Conservation (phyloP, 768 basidiomycete genomes). For the Galerina sulciceps region DNA sequence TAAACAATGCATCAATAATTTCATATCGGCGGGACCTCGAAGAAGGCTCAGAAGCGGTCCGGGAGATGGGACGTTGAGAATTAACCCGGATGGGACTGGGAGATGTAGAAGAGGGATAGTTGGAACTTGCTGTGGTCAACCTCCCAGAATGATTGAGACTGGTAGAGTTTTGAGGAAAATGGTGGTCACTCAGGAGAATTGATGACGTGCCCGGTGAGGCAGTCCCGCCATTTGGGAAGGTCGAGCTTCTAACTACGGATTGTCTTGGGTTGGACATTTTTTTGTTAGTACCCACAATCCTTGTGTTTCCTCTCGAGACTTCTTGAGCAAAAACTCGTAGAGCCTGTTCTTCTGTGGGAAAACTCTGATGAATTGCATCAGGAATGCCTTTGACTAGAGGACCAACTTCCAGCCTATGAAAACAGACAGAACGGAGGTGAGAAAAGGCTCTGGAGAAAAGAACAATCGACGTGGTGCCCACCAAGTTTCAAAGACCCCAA, state of each 20-base stretch:
- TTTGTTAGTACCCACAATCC: conserved; percentile 19
- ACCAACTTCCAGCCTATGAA: conserved; percentile 47
- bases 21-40: conserved; percentile 13
- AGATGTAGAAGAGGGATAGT: background rate
- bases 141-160: background rate
- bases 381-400: conserved; percentile 47
- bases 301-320: conserved; percentile 30
- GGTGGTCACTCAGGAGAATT: too few species aligned
- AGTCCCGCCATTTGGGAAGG: background rate
- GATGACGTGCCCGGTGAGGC: too few species aligned
- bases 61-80: conserved; percentile 5
- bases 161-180: too few species aligned
- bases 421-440: background rate
- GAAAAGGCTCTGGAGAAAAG: background rate
- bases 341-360: conserved; percentile 47
- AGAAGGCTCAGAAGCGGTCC: conserved; percentile 20
- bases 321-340: conserved; percentile 31
- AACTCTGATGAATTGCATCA: conserved; percentile 47
- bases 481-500: conserved; percentile 47
- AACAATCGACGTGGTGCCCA: conserved; percentile 16
- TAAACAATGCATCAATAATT: conserved; percentile 17
- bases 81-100: background rate
- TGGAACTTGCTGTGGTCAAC: background rate
- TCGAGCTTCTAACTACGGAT: background rate
- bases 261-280: background rate